phyloP scores from a whole-genome alignment of 2,329 filamentous ascomycete species.

The Allantophomopsis lycopodina region DNA sequence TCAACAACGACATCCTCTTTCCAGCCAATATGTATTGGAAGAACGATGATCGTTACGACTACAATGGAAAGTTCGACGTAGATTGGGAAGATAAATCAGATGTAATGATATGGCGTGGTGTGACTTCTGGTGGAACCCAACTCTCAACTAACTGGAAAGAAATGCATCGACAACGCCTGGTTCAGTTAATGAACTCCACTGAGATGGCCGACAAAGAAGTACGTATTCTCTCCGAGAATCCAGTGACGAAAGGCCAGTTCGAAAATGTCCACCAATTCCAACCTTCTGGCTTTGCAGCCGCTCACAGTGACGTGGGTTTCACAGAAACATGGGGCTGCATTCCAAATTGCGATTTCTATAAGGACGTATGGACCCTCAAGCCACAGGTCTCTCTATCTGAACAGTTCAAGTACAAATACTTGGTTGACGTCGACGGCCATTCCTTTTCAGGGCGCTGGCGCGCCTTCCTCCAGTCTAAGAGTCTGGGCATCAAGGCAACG shows the following conservation, averaged over 20 bases:
- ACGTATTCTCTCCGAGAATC: slow-evolving; percentile 18
- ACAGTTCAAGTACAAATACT: slow-evolving; percentile 50
- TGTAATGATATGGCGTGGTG: slow-evolving; percentile 48
- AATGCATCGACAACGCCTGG: slow-evolving; percentile 44
- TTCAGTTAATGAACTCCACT: slow-evolving; percentile 38
- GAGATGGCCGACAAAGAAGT: slow-evolving; percentile 25
- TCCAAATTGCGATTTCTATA: slow-evolving; percentile 27
- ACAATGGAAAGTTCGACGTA: slow-evolving; percentile 37
- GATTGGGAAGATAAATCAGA: slow-evolving; percentile 43
- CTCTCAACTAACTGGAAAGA: slow-evolving; percentile 34
- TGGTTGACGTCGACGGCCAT: slow-evolving; percentile 68
- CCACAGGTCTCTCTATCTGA: slow-evolving; percentile 38
- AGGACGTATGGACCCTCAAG: slow-evolving; percentile 31
- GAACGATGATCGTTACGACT: slow-evolving; percentile 42
- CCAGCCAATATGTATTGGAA: slow-evolving; percentile 52
- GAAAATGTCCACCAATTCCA: slow-evolving; percentile 24
- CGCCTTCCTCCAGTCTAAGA: slow-evolving; percentile 55
- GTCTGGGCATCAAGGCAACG: slow-evolving; percentile 63
- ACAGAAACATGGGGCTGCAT: slow-evolving; percentile 29
- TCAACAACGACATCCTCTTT: slow-evolving; percentile 51
- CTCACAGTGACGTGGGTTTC: slow-evolving; percentile 20
- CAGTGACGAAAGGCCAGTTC: slow-evolving; percentile 24
- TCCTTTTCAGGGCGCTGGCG: slow-evolving; percentile 56
- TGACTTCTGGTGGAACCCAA: slow-evolving; percentile 43
- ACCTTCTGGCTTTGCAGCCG: slow-evolving; percentile 19